Base-by-base conservation (phyloP, 2,329 filamentous ascomycete genomes). In the Coniella vitis region DNA sequence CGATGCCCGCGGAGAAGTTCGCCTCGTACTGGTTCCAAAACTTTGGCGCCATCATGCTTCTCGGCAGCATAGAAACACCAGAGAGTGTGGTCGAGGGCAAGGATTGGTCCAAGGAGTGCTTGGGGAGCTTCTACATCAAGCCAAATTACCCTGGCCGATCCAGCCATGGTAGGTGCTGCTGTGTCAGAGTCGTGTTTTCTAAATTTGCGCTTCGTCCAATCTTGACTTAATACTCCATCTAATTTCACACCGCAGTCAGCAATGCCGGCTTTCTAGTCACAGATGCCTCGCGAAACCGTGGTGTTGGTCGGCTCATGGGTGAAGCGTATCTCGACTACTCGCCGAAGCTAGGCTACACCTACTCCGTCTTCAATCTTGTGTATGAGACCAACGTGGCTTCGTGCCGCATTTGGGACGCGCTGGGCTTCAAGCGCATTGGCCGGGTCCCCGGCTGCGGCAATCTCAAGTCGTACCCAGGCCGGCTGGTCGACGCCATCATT, bases 91-190 rank as follows among this genome's bases (percentile, higher is more conserved):
- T 74, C 57, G 67, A 82, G 67, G 66, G 75, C 65, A 72, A 74
- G 56, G 86, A 91, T 66, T 95, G 90, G 89, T 78, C 81, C 56
- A 83, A 83, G 61, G 76, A 86, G 59, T 95, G 89, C 60, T 71
- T 95, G 38, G 90, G 90, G 49, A 94, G 87, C 69, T 95, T 95
- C 69, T 94, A 93, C 69, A 87, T 95, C 74, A 90, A 93, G 70
- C 89, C 90, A 41, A 95, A 95, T 67, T 95, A 95, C 65, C 89
- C 90, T 0, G 90, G 90, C 41, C 79, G 90, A 51, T 93, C 87
- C 69, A 93, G 86, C 66, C 90, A 95, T 71, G 22, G 38, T 41
- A 41, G 21, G 38, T 40, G 21, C 16, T 22, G 35, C 7, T 13
- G 20, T 21, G 17, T 20, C 9, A 13, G 17, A 3, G 4, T 20